Base-by-base conservation (phyloP, 257 asterid genomes). In the Forsythia suspensa region DNA sequence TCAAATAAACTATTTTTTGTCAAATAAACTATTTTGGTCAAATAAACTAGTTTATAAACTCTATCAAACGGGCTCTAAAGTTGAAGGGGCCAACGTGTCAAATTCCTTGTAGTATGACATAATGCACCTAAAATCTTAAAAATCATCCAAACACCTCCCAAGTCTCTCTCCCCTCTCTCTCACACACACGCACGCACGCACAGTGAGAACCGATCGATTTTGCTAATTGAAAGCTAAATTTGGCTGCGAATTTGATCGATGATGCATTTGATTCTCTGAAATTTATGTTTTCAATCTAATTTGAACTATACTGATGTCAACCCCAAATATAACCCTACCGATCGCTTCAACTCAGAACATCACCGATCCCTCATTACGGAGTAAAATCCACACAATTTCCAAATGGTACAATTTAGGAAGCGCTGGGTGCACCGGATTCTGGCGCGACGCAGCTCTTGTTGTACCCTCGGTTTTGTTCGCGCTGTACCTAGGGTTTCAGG, bases 401-500 rank as follows among this genome's bases (percentile, higher is more conserved):
- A 83, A 81, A 73, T 88, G 85, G 85, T 70, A 85, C 86, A 82
- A 69, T 84, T 55, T 82, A 4, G 82, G 86, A 6, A 74, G 46
- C 43, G 18, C 72, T 2, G 75, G 75, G 16, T 92, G 99, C 88
- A 91, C 81, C 82, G 84, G 92, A 34, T 88, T 95, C 84, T 93
- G 92, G 96, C 93, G 90, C 81, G 89, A 88, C 21, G 91, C 93
- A 0, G 85, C 92, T 77, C 88, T 95, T 70, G 90, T 95, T 70
- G 84, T 93, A 34, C 92, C 98, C n/a, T 84, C 94, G 71, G 92
- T 84, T 78, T 76, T 95, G 82, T 85, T 95, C 79, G 83, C 93
- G 75, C 72, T 91, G 85, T 95, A 92, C 90, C 86, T 95, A 68
- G 97, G 91, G 84, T 88, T 91, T 81, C 92, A 88, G 68, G 96